Evolutionary conservation across 345 rosid genomes (phyloP).

Genomic region (Brassica carinata): DNA sequence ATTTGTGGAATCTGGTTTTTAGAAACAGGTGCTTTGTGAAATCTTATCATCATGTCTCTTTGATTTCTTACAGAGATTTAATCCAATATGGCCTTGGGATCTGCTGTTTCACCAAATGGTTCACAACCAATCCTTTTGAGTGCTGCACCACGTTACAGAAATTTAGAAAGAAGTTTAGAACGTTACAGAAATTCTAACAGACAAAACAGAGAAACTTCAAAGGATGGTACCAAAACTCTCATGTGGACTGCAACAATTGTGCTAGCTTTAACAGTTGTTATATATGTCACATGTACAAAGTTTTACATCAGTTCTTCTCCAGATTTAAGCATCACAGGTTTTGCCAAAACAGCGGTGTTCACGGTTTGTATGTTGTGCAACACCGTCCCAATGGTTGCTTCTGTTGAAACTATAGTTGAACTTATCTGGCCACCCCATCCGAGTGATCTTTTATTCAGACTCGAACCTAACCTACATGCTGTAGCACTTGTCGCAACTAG

Average conservation of each 20-base stretch:
- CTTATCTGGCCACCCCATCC: not conserved
- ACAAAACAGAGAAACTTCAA: not conserved
- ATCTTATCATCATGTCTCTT: not conserved
- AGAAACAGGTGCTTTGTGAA: not conserved
- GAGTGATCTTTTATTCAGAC: not conserved
- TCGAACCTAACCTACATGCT: not conserved
- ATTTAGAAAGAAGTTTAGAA: no score
- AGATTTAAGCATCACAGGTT: conserved; percentile 6
- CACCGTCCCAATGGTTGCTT: not conserved
- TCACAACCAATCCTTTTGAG: conserved; percentile 13
- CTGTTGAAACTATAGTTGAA: not conserved
- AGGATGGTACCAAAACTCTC: not conserved
- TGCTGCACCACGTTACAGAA: not conserved
- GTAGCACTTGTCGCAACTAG: not conserved
- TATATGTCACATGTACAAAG: conserved; percentile 13
- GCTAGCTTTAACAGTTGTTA: conserved; percentile 13
- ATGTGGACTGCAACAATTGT: not conserved
- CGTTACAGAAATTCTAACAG: not conserved
- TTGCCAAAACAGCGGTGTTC: conserved; percentile 15
- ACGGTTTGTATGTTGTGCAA: conserved; percentile 1
- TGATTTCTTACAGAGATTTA: not conserved
- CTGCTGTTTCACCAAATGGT: conserved; percentile 18
- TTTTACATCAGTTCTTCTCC: not conserved
- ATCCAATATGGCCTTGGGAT: not conserved
- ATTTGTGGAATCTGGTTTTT: not conserved